A percentile compares a stretch with the other conserved stretches of the same genome.
These are phyloP conservation scores for Acanthamoeba healyi DNA, from an alignment of 208 protist genomes.

Conservation along the genomic window DNA sequence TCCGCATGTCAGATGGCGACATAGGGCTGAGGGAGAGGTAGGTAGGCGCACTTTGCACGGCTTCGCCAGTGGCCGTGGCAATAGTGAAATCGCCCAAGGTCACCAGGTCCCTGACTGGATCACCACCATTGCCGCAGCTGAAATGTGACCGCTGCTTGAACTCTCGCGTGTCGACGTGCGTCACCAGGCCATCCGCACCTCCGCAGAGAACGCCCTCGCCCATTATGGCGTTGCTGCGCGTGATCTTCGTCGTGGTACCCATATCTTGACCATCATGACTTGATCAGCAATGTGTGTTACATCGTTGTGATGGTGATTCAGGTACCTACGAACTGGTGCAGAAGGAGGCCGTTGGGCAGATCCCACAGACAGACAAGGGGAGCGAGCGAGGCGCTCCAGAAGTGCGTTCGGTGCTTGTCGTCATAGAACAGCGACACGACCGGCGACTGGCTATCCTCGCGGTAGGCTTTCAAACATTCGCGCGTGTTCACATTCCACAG, in stretches of 20 bases:
- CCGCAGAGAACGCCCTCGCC: not conserved
- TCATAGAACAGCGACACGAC: slow-evolving; percentile 4
- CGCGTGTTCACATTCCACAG: slow-evolving; percentile 31
- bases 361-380: not conserved
- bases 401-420: not conserved
- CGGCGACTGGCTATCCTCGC: not conserved
- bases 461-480: not conserved
- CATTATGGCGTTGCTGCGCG: not conserved
- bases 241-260: not conserved
- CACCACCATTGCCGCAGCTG: not conserved
- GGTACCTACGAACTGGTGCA: not conserved
- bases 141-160: not conserved
- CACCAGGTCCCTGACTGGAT: not conserved
- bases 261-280: not conserved
- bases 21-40: not conserved
- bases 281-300: not conserved
- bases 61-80: not conserved
- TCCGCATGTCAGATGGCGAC: too few species aligned
- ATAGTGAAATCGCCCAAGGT: not conserved
- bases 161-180: not conserved
- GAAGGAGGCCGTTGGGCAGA: not conserved
- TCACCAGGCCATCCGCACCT: not conserved
- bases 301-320: not conserved
- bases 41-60: not conserved
- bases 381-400: not conserved